Percentiles rank a stretch among this genome's conserved stretches.
Conservation (phyloP, 441 rosid genomes). For the Eugenia klotzschiana region DNA sequence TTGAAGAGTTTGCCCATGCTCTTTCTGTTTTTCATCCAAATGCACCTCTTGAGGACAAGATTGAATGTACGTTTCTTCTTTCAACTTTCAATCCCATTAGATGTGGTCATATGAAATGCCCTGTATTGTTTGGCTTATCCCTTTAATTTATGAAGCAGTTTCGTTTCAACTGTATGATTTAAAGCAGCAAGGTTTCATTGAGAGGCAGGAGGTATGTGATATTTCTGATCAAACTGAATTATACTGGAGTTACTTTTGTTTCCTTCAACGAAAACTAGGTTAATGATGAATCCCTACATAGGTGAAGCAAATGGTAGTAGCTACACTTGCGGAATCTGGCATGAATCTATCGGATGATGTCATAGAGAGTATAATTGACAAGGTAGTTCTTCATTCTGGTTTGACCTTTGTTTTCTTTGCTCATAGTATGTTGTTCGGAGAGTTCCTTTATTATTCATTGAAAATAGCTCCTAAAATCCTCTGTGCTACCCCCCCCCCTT, state of each 20-base stretch:
- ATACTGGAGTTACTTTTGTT: background rate
- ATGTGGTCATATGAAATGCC: background rate
- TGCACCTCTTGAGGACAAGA: conserved; percentile 80
- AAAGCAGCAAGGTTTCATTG: conserved; percentile 94
- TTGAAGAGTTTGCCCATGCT: conserved; percentile 93
- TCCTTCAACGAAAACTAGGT: background rate
- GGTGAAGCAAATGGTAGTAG: conserved; percentile 96
- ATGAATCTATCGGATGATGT: conserved; percentile 87
- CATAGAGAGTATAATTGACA: conserved; percentile 83
- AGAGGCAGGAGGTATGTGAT: conserved; percentile 57
- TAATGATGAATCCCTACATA: background rate
- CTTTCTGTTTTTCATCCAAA: conserved; percentile 93
- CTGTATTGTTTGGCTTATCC: background rate
- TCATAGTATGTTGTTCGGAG: background rate
- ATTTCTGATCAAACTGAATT: background rate
- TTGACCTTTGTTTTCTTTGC: background rate
- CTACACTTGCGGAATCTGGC: conserved; percentile 90
- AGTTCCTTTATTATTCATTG: background rate
- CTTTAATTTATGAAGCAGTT: conserved; percentile 30
- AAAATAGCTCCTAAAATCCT: background rate
- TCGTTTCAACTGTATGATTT: conserved; percentile 86
- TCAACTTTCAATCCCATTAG: background rate
- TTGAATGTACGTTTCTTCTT: conserved; percentile 35
- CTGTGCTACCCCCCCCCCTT: rapidly evolving
- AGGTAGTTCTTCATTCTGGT: conserved; percentile 25